Evolutionary conservation across 179 eudicot genomes (phyloP).

Genomic region (Pouteria campechiana): DNA sequence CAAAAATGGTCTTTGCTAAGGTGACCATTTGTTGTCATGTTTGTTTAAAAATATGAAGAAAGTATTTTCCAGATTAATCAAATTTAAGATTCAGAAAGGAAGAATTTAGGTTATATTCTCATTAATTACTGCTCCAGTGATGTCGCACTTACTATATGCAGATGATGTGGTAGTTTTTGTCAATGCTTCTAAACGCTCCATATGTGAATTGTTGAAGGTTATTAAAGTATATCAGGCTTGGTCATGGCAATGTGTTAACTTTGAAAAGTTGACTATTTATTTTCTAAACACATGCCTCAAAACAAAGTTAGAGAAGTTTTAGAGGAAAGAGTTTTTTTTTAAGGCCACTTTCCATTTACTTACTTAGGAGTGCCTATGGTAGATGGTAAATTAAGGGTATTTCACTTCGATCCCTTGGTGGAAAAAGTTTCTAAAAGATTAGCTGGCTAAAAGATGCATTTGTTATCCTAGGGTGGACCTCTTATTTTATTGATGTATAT

Average conservation of each 20-base stretch:
- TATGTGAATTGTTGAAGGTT: not conserved
- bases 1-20: not conserved
- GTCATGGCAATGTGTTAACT: not conserved
- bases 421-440: not conserved
- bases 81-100: not conserved
- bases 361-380: not conserved
- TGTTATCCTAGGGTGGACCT: not conserved
- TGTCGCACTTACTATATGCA: not conserved
- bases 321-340: not conserved
- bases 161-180: not conserved
- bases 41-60: not conserved
- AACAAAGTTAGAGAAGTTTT: not conserved
- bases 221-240: not conserved
- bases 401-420: not conserved
- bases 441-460: not conserved
- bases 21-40: not conserved
- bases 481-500: too few species aligned
- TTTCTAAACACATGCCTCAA: not conserved
- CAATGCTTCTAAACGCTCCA: not conserved
- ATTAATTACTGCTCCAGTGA: not conserved
- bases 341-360: not conserved
- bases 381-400: not conserved
- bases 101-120: not conserved
- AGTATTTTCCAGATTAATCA: not conserved
- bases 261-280: not conserved